Conservation (phyloP, 2,329 filamentous ascomycete species). For the Zelopaecilomyces penicillatus region DNA sequence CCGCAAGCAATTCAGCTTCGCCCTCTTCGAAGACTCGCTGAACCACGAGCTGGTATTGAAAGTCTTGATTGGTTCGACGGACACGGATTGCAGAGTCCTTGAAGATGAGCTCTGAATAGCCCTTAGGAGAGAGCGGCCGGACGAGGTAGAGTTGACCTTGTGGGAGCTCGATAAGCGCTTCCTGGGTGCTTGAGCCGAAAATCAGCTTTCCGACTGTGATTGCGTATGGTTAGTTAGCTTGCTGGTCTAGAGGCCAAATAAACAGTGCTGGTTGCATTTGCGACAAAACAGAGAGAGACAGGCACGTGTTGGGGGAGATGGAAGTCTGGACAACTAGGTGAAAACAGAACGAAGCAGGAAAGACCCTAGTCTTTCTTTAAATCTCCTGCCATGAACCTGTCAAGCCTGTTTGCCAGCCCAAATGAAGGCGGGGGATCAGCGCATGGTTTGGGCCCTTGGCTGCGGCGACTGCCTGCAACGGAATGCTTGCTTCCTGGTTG, state of each 20-base stretch:
- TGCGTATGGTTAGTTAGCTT: neutral
- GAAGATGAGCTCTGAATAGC: constrained; percentile 98
- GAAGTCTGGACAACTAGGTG: constrained; percentile 1
- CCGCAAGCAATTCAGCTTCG: constrained; percentile 82
- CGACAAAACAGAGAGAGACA: neutral
- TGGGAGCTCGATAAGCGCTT: constrained; percentile 86
- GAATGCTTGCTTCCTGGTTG: no score
- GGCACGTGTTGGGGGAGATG: neutral
- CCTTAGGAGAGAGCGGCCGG: constrained; percentile 88
- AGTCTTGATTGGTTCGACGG: constrained; percentile 86
- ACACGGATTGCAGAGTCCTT: constrained; percentile 92
- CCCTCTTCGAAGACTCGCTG: constrained; percentile 97
- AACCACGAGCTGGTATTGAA: constrained; percentile 93
- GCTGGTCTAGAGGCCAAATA: no score
- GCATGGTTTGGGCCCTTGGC: no score
- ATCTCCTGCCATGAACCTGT: no score
- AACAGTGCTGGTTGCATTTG: neutral
- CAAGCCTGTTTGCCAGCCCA: no score
- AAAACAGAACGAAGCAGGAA: neutral
- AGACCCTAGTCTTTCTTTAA: no score
- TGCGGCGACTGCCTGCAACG: no score
- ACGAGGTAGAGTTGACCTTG: constrained; percentile 97
- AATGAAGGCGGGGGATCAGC: no score
- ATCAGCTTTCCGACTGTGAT: constrained; percentile 76
- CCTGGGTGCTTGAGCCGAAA: constrained; percentile 79